A percentile compares a stretch with the other conserved stretches of the same genome.
These are phyloP conservation scores for Pseudozyma thailandica DNA, from an alignment of 1,284 basidiomycete genomes.

Conservation along the genomic window DNA sequence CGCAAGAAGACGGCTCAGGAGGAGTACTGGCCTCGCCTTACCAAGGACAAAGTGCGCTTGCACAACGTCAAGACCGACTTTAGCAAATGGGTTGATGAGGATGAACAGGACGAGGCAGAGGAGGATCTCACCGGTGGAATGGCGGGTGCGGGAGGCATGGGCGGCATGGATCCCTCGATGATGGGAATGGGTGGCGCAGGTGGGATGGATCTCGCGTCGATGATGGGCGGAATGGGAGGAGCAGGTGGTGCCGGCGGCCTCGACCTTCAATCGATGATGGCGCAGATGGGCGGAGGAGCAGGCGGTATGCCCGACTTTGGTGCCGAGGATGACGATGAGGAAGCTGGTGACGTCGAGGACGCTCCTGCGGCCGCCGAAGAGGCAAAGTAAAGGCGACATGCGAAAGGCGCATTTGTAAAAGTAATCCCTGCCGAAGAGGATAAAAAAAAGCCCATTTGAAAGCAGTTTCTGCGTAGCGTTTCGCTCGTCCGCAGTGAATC, in stretches of 20 bases:
- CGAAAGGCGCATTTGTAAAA: neutral
- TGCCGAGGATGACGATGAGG: constrained; percentile 53
- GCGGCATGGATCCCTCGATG: constrained; percentile 51
- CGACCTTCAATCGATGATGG: constrained; percentile 49
- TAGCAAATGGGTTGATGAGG: constrained; percentile 69
- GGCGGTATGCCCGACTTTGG: constrained; percentile 45
- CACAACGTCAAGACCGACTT: constrained; percentile 69
- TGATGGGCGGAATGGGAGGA: constrained; percentile 20
- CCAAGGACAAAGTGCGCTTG: constrained; percentile 68
- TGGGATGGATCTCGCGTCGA: constrained; percentile 45
- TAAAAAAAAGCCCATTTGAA: no score
- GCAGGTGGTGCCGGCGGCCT: constrained; percentile 23
- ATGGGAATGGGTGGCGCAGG: constrained; percentile 62
- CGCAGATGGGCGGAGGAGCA: constrained; percentile 20
- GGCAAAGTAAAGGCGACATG: constrained; percentile 25
- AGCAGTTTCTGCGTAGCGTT: no score
- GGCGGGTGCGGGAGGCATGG: constrained; percentile 68
- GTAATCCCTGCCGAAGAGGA: no score
- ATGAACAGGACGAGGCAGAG: constrained; percentile 65
- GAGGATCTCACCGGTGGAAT: constrained; percentile 67
- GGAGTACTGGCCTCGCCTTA: constrained; percentile 68
- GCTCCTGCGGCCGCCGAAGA: constrained; percentile 27
- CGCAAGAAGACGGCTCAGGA: constrained; percentile 63
- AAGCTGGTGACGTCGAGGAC: constrained; percentile 68
- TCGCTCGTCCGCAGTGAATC: no score